Percentiles rank a stretch among this genome's conserved stretches.
These are phyloP conservation scores for Massospora cicadina DNA, from an alignment of 371 early-diverging fungal genomes.

Conservation along the genomic window DNA sequence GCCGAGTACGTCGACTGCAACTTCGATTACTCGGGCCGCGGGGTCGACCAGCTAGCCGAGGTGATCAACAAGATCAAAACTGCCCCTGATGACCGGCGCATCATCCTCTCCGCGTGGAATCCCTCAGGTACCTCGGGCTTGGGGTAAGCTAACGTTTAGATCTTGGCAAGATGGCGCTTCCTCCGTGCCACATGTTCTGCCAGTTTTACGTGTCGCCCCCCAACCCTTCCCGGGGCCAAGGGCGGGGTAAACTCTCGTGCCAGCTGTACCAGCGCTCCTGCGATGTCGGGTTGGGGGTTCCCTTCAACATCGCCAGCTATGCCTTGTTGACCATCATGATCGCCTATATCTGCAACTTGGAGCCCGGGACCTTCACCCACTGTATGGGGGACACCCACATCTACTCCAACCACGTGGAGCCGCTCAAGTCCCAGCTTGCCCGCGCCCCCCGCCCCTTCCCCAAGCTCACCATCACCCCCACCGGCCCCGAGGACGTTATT, in stretches of 20 bases:
- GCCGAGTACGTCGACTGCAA: constrained; percentile 80
- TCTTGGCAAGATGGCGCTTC: constrained; percentile 74
- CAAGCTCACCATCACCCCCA: constrained; percentile 37
- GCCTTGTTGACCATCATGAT: constrained; percentile 88
- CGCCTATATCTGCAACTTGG: constrained; percentile 75
- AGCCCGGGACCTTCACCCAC: constrained; percentile 87
- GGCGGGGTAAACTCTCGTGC: constrained; percentile 45
- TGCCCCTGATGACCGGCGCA: constrained; percentile 83
- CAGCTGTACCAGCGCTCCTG: constrained; percentile 97
- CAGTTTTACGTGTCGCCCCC: constrained; percentile 72
- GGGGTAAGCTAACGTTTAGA: constrained; percentile 19
- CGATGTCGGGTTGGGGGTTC: constrained; percentile 98
- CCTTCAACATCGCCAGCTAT: constrained; percentile 99
- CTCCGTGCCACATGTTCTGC: constrained; percentile 92
- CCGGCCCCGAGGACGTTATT: constrained; percentile 18
- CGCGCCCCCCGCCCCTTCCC: constrained; percentile 84
- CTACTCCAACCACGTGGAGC: constrained; percentile 86
- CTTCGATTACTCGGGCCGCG: constrained; percentile 82
- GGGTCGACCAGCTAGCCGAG: constrained; percentile 86
- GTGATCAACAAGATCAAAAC: constrained; percentile 77
- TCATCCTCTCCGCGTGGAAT: constrained; percentile 98
- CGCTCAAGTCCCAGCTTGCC: constrained; percentile 63
- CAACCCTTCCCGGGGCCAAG: constrained; percentile 19
- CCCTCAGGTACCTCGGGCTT: constrained; percentile 50
- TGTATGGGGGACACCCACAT: constrained; percentile 97